Evolutionary conservation across 129 eudicot species (phyloP), one percentile per base, ranked within the genome.

Genomic region (Saposhnikovia divaricata): DNA sequence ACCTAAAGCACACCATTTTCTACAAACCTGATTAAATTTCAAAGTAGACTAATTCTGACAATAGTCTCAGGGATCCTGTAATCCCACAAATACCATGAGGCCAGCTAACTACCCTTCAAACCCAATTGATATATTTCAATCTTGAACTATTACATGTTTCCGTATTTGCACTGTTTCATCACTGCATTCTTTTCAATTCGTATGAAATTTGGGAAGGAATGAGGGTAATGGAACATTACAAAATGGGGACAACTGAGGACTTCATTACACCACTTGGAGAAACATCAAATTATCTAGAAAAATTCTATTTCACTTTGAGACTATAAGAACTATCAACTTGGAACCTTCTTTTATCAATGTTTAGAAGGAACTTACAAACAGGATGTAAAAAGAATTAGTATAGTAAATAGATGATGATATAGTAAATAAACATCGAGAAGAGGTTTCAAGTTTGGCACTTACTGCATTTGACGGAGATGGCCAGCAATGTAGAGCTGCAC

Each of bases 401-500:
- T 6, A 43, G 45, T 43, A 43, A 9, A 16, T 27, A 63, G 38
- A 63, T 63, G 34, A 27, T n/a, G 14, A 65, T 65, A 65, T 27
- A 28, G 3, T 65, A 37, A 31, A 70, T 6, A 16, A 34, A 2
- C 75, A 70, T 7, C 38, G n/a, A 28, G 42, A 70, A 38, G 23
- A 38, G 25, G 0, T 38, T 70, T 15, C 9, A 70, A 38, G n/a
- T 34, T 16, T 31, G 45, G 53, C 79, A 77, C 92, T 82, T 84
- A 96, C 99, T 9, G 99, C 99, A 85, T 92, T 96, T 19, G 99
- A 92, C 48, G 97, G 99, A 78, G 99, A 96, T 38, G 99, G 98
- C 99, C 99, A 96, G 84, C 99, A 96, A 81, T 96, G 99, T 81
- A 96, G 88, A 77, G 98, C 99, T 51, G 98, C 99, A 87, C 99